Conservation (phyloP, 306 rosid species). For the Sicyos edulis region DNA sequence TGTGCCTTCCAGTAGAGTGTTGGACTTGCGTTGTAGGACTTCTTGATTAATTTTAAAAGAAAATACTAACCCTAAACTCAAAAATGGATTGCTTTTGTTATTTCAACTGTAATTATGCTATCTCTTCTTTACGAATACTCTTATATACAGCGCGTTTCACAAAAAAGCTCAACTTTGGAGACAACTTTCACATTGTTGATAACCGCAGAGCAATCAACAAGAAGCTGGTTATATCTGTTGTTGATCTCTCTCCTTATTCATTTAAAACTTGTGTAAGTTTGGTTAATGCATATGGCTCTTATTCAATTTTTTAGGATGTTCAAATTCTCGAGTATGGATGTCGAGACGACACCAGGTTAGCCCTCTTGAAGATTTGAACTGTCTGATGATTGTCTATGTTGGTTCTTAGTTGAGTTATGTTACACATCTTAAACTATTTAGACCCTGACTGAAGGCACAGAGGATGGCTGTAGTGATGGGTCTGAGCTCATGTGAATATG, state of each 20-base stretch:
- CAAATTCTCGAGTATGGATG: not conserved
- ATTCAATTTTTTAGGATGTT: not conserved
- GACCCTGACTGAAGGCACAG: not conserved
- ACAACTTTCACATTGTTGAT: not conserved
- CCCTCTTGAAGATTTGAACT: not conserved
- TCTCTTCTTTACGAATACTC: no score
- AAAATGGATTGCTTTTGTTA: no score
- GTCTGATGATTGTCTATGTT: not conserved
- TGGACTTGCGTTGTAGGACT: no score
- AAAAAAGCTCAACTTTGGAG: not conserved
- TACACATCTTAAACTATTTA: not conserved
- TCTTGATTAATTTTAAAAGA: no score
- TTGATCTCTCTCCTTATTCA: not conserved
- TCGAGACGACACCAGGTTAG: slow-evolving; percentile 3
- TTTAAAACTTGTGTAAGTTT: not conserved
- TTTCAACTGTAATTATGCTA: no score
- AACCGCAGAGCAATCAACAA: not conserved
- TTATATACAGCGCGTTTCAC: not conserved
- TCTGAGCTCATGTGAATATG: not conserved
- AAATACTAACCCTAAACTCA: no score
- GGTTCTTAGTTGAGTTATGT: not conserved
- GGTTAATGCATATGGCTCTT: not conserved
- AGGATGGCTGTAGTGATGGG: not conserved
- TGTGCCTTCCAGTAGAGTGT: no score
- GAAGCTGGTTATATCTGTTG: not conserved